phyloP scores from a whole-genome alignment of 805 yeast genomes.

The Yarrowia deformans region DNA sequence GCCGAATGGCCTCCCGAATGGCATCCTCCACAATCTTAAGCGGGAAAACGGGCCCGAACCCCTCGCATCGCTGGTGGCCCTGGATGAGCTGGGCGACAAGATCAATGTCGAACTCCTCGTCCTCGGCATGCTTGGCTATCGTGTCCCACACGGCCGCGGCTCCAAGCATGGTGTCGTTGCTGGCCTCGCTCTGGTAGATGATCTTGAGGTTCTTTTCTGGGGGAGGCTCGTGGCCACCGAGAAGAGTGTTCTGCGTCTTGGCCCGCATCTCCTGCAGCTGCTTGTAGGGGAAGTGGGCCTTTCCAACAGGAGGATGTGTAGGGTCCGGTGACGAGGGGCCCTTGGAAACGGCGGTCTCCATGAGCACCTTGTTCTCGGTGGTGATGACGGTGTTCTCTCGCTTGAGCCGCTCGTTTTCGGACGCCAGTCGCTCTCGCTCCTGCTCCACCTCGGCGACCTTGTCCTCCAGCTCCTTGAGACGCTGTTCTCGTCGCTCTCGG shows the following conservation, averaged over 20 bases:
- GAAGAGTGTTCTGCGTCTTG: conserved; percentile 20
- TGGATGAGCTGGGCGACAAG: conserved; percentile 50
- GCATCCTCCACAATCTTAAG: conserved; percentile 44
- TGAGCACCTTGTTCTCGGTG: conserved; percentile 67
- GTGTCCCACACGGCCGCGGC: conserved; percentile 87
- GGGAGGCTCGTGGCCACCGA: conserved; percentile 42
- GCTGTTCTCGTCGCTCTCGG: conserved; percentile 79
- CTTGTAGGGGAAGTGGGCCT: conserved; percentile 40
- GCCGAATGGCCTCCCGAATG: conserved; percentile 41
- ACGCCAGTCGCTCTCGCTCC: conserved; percentile 57
- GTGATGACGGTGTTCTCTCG: conserved; percentile 63
- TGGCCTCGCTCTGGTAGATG: conserved; percentile 44
- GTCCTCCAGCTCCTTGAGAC: conserved; percentile 68
- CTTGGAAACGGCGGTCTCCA: conserved; percentile 48
- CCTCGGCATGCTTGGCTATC: conserved; percentile 56
- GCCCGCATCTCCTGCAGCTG: conserved; percentile 29
- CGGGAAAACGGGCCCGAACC: conserved; percentile 60
- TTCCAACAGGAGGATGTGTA: conserved; percentile 11
- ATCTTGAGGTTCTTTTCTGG: conserved; percentile 41
- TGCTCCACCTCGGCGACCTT: conserved; percentile 65
- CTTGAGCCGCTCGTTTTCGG: conserved; percentile 60
- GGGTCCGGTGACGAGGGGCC: conserved; percentile 22
- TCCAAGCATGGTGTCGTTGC: conserved; percentile 63
- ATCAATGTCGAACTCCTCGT: conserved; percentile 50
- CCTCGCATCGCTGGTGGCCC: conserved; percentile 80